These are phyloP conservation scores for Triticum urartu DNA, from an alignment of 176 grass and related monocot genomes.

Conservation along the genomic window DNA sequence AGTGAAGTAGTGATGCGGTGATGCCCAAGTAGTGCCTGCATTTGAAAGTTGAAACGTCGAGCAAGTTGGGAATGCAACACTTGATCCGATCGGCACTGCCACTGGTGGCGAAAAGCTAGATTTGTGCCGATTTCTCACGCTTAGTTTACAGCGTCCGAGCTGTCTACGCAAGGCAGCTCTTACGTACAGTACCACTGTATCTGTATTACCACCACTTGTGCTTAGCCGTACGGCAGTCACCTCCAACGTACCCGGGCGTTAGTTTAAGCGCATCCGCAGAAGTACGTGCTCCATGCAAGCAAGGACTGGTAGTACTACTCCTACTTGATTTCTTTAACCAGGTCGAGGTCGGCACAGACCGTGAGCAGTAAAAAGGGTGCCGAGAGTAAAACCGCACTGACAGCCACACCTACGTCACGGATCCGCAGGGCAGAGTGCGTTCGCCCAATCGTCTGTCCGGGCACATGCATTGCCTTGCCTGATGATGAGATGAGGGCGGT, in stretches of 20 bases:
- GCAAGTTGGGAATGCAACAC: neutral
- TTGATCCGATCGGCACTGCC: conserved; percentile 18
- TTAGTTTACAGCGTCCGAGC: conserved; percentile 10
- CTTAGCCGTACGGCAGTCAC: neutral
- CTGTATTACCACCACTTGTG: neutral
- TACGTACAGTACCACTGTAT: no score
- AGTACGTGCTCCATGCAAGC: neutral
- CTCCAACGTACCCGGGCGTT: neutral
- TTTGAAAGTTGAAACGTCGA: neutral
- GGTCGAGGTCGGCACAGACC: neutral
- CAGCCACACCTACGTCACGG: neutral
- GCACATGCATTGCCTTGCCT: neutral
- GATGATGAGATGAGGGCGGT: neutral
- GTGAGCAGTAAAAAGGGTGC: neutral
- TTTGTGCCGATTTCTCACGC: neutral
- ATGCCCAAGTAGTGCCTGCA: neutral
- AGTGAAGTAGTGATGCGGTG: neutral
- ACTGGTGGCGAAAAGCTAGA: neutral
- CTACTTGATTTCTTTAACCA: neutral
- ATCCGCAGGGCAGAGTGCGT: neutral
- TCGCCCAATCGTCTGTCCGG: neutral
- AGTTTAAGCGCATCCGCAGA: neutral
- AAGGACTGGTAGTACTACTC: no score
- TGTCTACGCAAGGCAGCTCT: no score
- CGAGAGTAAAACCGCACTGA: neutral